phyloP scores from a whole-genome alignment of 495 filamentous ascomycete genomes.

The Friedmanniomyces endolithicus region DNA sequence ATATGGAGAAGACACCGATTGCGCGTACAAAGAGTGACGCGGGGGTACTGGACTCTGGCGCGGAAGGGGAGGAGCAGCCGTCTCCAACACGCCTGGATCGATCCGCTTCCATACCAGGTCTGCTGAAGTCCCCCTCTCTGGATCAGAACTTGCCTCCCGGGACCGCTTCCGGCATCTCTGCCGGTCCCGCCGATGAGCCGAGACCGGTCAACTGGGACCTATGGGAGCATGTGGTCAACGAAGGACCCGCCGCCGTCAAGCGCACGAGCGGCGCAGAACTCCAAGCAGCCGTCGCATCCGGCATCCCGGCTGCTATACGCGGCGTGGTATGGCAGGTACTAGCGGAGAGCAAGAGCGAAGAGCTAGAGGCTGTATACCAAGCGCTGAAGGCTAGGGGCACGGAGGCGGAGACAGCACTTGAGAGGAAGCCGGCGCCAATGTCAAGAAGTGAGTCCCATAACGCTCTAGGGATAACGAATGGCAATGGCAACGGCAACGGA shows the following conservation, averaged over 20 bases:
- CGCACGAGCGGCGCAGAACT: slow-evolving; percentile 76
- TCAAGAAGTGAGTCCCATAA: slow-evolving; percentile 8
- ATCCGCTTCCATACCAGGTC: slow-evolving; percentile 19
- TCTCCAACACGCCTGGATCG: slow-evolving; percentile 34
- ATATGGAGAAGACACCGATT: not conserved
- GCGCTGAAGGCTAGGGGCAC: slow-evolving; percentile 72
- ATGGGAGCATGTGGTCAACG: slow-evolving; percentile 91
- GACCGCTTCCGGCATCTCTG: slow-evolving; percentile 63
- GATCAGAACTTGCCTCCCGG: slow-evolving; percentile 62
- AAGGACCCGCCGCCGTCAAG: slow-evolving; percentile 76
- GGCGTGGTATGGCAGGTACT: slow-evolving; percentile 97
- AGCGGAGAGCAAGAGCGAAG: slow-evolving; percentile 83
- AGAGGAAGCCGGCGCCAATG: slow-evolving; percentile 29
- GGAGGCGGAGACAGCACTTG: slow-evolving; percentile 43
- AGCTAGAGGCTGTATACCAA: slow-evolving; percentile 75
- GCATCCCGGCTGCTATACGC: slow-evolving; percentile 86
- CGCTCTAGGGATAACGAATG: slow-evolving; percentile 10
- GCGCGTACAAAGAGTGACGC: slow-evolving; percentile 11
- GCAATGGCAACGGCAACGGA: slow-evolving; percentile 7
- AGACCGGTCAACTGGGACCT: slow-evolving; percentile 87
- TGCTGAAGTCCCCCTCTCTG: slow-evolving; percentile 38
- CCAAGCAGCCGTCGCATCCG: slow-evolving; percentile 78
- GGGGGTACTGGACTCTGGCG: slow-evolving; percentile 18
- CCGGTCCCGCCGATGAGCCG: slow-evolving; percentile 52
- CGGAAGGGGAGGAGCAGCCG: slow-evolving; percentile 3